Evolutionary conservation across 208 protist genomes (phyloP).

Genomic region (Willaertia magna): DNA sequence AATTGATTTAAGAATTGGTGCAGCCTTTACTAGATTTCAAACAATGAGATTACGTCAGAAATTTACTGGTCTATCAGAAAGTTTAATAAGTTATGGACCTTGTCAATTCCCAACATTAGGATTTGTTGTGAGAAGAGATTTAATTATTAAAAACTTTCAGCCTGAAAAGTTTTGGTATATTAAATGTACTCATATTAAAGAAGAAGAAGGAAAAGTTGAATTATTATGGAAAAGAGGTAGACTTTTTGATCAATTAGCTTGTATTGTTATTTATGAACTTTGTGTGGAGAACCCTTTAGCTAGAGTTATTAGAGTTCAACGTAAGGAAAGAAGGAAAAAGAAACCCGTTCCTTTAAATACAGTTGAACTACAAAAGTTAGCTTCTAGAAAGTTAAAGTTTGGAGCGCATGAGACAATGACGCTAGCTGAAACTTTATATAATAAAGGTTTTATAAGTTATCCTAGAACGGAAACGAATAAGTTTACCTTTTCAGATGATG

Average conservation of each 20-base stretch:
- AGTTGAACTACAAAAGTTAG: conserved; percentile 90
- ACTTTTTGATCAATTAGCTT: conserved; percentile 51
- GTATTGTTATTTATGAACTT: conserved; percentile 45
- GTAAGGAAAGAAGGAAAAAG: conserved; percentile 32
- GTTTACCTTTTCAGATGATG: conserved; percentile 16
- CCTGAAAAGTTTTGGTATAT: conserved; percentile 50
- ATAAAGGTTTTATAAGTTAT: conserved; percentile 81
- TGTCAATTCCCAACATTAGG: conserved; percentile 91
- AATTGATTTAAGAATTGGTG: conserved; percentile 74
- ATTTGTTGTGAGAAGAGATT: conserved; percentile 75
- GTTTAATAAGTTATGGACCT: conserved; percentile 51
- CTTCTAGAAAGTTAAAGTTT: conserved; percentile 74
- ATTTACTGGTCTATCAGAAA: conserved; percentile 29
- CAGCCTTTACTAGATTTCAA: conserved; percentile 74
- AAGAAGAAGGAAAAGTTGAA: conserved; percentile 11
- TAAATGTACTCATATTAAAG: neutral
- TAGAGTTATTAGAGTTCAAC: conserved; percentile 29
- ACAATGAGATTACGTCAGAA: conserved; percentile 41
- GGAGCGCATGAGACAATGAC: conserved; percentile 83
- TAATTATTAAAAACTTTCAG: conserved; percentile 42
- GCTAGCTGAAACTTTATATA: conserved; percentile 72
- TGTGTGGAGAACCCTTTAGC: conserved; percentile 39
- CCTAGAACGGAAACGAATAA: conserved; percentile 74
- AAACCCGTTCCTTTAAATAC: conserved; percentile 87
- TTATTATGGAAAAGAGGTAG: conserved; percentile 54